Percentiles rank a stretch among this genome's conserved stretches.
phyloP scores from a whole-genome alignment of 176 grass and related monocot genomes.

The Juncus inflexus region DNA sequence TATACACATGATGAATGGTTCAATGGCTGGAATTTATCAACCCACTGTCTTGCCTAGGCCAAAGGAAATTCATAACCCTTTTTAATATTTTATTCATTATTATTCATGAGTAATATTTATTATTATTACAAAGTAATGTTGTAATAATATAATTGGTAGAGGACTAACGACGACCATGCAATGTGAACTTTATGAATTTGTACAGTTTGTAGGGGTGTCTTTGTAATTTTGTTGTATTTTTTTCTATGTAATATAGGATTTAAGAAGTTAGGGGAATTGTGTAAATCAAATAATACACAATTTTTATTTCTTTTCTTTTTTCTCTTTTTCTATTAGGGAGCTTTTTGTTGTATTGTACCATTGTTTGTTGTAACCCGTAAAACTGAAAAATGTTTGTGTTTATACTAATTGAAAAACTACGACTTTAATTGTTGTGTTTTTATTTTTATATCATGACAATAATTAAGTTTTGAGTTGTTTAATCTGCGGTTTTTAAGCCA shows the following conservation, averaged over 20 bases:
- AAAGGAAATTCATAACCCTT: constrained; percentile 28
- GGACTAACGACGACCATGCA: no score
- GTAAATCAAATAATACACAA: constrained; percentile 22
- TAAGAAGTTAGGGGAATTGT: constrained; percentile 15
- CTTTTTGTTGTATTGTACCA: constrained; percentile 5
- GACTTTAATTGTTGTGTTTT: no score
- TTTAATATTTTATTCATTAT: no score
- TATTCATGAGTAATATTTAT: no score
- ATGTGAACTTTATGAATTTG: constrained; percentile 16
- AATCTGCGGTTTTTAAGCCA: no score
- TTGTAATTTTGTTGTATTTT: constrained; percentile 7
- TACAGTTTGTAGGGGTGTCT: constrained; percentile 21
- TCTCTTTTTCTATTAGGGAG: background rate
- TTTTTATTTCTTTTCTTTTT: constrained; percentile 5
- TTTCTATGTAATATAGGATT: constrained; percentile 6
- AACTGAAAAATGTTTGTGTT: no score
- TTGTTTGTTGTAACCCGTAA: constrained; percentile 8
- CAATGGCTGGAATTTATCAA: constrained; percentile 19
- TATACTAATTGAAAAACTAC: no score
- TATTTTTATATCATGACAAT: no score
- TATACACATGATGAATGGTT: constrained; percentile 13
- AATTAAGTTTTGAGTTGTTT: no score
- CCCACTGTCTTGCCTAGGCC: constrained; percentile 20
- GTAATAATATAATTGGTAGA: no score
- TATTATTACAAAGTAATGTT: no score